A percentile compares a stretch with the other conserved stretches of the same genome.
phyloP scores from a whole-genome alignment of 331 rosid genomes.

The Quercus tomentella region DNA sequence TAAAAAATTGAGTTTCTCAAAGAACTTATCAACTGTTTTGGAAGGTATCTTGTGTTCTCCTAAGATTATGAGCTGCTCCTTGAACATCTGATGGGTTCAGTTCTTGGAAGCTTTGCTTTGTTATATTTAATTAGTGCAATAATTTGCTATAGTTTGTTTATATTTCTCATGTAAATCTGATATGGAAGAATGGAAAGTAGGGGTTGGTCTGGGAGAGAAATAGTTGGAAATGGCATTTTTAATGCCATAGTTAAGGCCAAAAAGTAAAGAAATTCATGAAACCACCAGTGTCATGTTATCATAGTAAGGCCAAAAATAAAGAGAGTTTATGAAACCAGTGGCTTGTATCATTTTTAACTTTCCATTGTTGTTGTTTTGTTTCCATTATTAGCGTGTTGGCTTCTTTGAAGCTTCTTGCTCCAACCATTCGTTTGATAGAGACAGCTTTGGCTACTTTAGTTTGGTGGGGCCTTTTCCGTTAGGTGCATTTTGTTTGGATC shows the following conservation, averaged over 20 bases:
- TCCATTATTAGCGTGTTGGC: no score
- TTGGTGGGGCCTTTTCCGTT: neutral
- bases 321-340: neutral
- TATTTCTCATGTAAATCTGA: neutral
- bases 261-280: no score
- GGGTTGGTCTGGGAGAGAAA: neutral
- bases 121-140: neutral
- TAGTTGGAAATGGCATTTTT: neutral
- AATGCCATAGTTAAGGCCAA: neutral
- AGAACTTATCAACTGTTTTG: neutral
- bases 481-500: neutral
- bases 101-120: neutral
- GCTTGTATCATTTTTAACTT: neutral
- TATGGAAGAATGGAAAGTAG: neutral
- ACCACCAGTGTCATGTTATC: no score
- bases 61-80: neutral
- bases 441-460: neutral
- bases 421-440: neutral
- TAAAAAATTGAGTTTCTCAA: neutral
- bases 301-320: neutral
- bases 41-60: neutral
- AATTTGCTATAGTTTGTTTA: neutral
- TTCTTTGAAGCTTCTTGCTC: neutral
- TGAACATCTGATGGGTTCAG: neutral
- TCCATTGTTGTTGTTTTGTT: neutral